A percentile compares a stretch with the other conserved stretches of the same genome.
Conservation (phyloP, 768 basidiomycete species). For the Brasilioporus rufonigricans region DNA sequence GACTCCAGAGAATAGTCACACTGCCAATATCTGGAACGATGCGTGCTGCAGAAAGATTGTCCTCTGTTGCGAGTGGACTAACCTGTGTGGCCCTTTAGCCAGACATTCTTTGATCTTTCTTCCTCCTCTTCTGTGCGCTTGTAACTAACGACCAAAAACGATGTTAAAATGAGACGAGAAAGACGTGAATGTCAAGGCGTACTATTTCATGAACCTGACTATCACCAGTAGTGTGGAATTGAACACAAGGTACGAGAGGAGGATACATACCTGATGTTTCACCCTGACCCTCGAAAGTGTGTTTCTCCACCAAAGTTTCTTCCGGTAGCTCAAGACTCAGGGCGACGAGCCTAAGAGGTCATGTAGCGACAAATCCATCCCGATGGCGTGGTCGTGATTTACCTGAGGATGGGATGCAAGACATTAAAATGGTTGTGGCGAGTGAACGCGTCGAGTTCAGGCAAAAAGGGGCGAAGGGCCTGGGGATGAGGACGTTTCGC, state of each 20-base stretch:
- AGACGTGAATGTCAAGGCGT: slow-evolving; percentile 8
- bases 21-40: slow-evolving; percentile 51
- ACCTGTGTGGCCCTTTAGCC: slow-evolving; percentile 62
- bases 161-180: neutral
- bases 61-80: neutral
- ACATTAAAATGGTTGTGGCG: slow-evolving; percentile 51
- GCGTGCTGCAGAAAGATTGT: neutral
- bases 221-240: neutral
- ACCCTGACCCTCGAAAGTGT: slow-evolving; percentile 39
- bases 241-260: neutral
- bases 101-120: slow-evolving; percentile 48
- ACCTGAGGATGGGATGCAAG: slow-evolving; percentile 48
- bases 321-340: slow-evolving; percentile 53
- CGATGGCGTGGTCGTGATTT: neutral
- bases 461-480: slow-evolving; percentile 46
- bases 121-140: slow-evolving; percentile 51
- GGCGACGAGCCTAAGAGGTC: slow-evolving; percentile 41
- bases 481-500: slow-evolving; percentile 45
- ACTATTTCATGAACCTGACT: slow-evolving; percentile 71
- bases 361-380: neutral
- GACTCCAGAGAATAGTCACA: slow-evolving; percentile 57
- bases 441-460: slow-evolving; percentile 50
- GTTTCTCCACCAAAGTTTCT: slow-evolving; percentile 48
- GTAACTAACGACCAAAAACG: slow-evolving; percentile 33
- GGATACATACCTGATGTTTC: slow-evolving; percentile 37